Conservation (phyloP, 805 yeast genomes). For the Saccharomycopsis selenospora region DNA sequence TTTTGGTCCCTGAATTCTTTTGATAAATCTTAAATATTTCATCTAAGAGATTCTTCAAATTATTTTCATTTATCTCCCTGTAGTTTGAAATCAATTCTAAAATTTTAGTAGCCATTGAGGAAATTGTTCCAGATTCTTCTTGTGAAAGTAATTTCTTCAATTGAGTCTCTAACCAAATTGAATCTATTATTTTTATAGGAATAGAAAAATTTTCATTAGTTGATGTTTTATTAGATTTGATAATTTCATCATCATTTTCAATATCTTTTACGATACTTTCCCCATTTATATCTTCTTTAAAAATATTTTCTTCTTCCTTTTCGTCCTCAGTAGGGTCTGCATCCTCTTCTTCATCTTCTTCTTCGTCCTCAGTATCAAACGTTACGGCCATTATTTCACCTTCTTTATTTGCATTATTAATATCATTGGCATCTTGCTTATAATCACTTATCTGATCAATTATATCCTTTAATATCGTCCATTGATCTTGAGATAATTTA, state of each 20-base stretch:
- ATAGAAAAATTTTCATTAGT: constrained; percentile 21
- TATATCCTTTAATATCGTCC: constrained; percentile 32
- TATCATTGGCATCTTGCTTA: constrained; percentile 27
- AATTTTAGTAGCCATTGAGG: constrained; percentile 25
- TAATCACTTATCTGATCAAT: constrained; percentile 47
- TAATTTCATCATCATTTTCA: constrained; percentile 22
- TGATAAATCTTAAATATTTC: constrained; percentile 46
- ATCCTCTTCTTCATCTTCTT: constrained; percentile 30
- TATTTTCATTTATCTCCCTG: constrained; percentile 31
- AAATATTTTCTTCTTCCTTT: constrained; percentile 28
- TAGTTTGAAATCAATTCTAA: constrained; percentile 33
- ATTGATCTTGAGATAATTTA: background rate
- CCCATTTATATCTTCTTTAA: constrained; percentile 22
- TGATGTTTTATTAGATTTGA: constrained; percentile 15
- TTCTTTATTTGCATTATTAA: constrained; percentile 26
- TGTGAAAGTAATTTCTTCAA: constrained; percentile 29
- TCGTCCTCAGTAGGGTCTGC: constrained; percentile 27
- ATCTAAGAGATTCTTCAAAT: constrained; percentile 48
- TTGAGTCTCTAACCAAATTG: constrained; percentile 48
- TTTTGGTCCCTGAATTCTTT: background rate
- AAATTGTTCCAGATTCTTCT: background rate
- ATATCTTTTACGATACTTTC: constrained; percentile 27
- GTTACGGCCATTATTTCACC: constrained; percentile 28
- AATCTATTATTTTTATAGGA: constrained; percentile 36
- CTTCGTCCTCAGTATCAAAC: constrained; percentile 37